Evolutionary conservation across 1,284 basidiomycete genomes (phyloP).

Genomic region (Trichosporon coremiiforme): DNA sequence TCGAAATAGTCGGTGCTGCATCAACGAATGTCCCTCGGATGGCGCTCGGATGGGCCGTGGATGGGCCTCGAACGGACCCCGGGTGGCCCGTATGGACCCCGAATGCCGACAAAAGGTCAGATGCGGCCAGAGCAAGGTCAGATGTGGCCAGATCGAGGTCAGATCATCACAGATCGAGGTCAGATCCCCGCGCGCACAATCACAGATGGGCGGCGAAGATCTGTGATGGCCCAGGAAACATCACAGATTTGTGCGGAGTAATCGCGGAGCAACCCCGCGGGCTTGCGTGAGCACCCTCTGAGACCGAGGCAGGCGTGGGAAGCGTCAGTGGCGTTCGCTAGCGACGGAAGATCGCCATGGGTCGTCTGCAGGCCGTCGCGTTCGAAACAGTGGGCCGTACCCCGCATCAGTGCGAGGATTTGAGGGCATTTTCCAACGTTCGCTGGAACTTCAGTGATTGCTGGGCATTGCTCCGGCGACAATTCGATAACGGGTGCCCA

Average conservation of each 20-base stretch:
- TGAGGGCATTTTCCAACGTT: conserved; percentile 13
- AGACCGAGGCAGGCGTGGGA: not conserved
- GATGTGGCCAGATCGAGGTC: no score
- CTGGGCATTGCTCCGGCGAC: conserved; percentile 1
- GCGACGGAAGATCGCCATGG: conserved; percentile 12
- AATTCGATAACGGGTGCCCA: conserved; percentile 16
- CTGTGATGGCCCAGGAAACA: not conserved
- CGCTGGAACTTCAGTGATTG: conserved; percentile 13
- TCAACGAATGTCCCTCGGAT: not conserved
- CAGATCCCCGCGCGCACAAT: not conserved
- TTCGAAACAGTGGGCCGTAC: conserved; percentile 1
- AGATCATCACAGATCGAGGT: no score
- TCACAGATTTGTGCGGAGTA: conserved; percentile 7
- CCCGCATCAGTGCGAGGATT: not conserved
- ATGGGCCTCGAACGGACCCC: no score
- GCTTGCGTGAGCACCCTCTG: not conserved
- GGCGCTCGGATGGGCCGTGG: no score
- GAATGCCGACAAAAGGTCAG: not conserved
- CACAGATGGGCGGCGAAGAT: not conserved
- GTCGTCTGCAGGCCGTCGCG: not conserved
- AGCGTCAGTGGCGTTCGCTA: conserved; percentile 7
- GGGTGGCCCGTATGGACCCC: not conserved
- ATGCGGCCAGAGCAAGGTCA: no score
- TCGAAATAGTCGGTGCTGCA: not conserved
- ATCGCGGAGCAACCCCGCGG: not conserved